Evolutionary conservation across 192 early-diverging fungal genomes (phyloP).

Genomic region (Spizellomyces punctatus): DNA sequence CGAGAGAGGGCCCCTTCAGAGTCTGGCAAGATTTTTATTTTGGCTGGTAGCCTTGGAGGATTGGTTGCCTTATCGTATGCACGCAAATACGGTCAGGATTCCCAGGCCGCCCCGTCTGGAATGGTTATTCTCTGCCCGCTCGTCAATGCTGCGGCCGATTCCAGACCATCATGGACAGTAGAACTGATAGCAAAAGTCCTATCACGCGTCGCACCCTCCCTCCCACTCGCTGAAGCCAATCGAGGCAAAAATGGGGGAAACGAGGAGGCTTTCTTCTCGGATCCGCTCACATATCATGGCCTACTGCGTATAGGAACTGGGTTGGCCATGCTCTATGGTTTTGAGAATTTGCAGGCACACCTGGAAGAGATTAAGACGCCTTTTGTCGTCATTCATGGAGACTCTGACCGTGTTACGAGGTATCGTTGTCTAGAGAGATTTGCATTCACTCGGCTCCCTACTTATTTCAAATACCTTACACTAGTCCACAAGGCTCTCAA

Average conservation of each 20-base stretch:
- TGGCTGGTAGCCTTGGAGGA: constrained; percentile 24
- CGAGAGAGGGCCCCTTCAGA: not conserved
- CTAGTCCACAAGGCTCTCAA: constrained; percentile 16
- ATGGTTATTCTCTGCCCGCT: constrained; percentile 29
- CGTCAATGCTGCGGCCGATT: constrained; percentile 5
- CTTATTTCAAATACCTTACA: not conserved
- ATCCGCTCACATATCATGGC: constrained; percentile 31
- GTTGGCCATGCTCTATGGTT: constrained; percentile 22
- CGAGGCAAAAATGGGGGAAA: constrained; percentile 27
- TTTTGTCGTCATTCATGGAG: constrained; percentile 29
- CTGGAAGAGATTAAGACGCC: constrained; percentile 12
- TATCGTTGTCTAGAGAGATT: not conserved
- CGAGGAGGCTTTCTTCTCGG: constrained; percentile 22
- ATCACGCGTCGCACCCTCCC: constrained; percentile 3
- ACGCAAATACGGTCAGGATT: constrained; percentile 1
- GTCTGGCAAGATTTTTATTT: constrained; percentile 18
- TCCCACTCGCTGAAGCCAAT: constrained; percentile 32
- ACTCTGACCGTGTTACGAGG: constrained; percentile 25
- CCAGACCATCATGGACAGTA: constrained; percentile 10
- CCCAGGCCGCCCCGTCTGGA: not conserved
- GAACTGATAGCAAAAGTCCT: constrained; percentile 22
- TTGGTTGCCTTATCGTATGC: constrained; percentile 15
- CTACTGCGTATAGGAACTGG: constrained; percentile 22
- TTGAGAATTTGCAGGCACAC: constrained; percentile 25
- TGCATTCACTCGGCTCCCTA: too few relatives aligned